These are phyloP conservation scores for Suillus variegatus DNA, from an alignment of 768 basidiomycete genomes.

Conservation along the genomic window DNA sequence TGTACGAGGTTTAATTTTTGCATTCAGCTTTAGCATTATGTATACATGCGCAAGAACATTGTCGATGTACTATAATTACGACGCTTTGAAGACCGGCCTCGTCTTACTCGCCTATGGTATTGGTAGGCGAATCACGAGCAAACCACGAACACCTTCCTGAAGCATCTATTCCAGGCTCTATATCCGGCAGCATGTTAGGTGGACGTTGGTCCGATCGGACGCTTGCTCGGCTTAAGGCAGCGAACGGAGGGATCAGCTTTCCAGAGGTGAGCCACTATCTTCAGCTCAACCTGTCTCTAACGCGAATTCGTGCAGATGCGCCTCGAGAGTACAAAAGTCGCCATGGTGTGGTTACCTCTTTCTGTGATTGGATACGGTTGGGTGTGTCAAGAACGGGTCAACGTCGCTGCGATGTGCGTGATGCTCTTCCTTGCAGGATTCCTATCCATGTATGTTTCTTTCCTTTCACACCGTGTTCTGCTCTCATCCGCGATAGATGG, in stretches of 20 bases:
- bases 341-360: slow-evolving; percentile 54
- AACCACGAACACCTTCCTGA: background rate
- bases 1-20: background rate
- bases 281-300: background rate
- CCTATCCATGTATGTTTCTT: slow-evolving; percentile 56
- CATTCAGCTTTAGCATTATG: background rate
- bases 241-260: background rate
- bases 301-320: slow-evolving; percentile 54
- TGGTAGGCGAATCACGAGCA: background rate
- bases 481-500: slow-evolving; percentile 34
- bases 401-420: slow-evolving; percentile 69
- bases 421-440: slow-evolving; percentile 74
- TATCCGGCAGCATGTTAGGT: background rate
- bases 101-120: background rate
- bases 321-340: slow-evolving; percentile 59
- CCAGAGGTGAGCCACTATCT: slow-evolving; percentile 53
- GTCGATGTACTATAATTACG: background rate
- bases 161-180: background rate
- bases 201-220: background rate
- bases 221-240: background rate
- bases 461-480: background rate
- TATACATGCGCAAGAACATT: background rate
- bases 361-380: slow-evolving; percentile 73
- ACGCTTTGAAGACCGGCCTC: background rate
- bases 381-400: slow-evolving; percentile 63